Base-by-base conservation (phyloP, 2,329 filamentous ascomycete genomes). In the Colletotrichum theobromicola region DNA sequence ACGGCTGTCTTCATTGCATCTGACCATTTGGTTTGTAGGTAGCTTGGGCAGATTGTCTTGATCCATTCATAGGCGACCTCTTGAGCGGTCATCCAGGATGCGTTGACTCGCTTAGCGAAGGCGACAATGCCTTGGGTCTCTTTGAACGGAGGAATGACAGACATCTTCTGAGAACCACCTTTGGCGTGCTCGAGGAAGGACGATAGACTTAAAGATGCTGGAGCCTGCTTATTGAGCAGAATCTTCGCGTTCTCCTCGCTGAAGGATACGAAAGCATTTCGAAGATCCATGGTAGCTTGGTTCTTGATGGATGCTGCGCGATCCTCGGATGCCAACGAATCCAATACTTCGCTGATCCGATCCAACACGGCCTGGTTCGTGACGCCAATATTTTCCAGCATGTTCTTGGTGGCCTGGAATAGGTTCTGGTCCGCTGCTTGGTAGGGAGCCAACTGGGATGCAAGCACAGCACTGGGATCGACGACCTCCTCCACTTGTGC, bases 141-240 rank as follows among this genome's bases (percentile, higher is more conserved):
- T 24, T 90, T 85, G 75, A 92, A 91, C 0, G 80, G 77, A 1
- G 87, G 84, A 4, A 84, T 85, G n/a, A 85, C 85, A 2, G 83
- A 82, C 26, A 86, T 83, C 64, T 89, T 87, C 77, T 90, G 87
- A 1, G 89, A 86, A 5, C 87, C 87, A 0, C 88, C 84, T 76
- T 92, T 92, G 2, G 90, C 88, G 77, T 93, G 90, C 77, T 93
- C 91, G 5, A 93, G 85, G 77, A 93, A 93, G 5, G 90, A 91
- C 1, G 89, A 90, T 18, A 92, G 84, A 10, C 90, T 90, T 34
- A 90, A 82, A 13, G 87, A 86, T 0, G 88, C 84, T 26, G 86
- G 83, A 60, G 90, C 88, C 70, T 88, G 88, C 76, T 90, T 91
- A 75, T 84, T 88, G 15, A 91, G 81, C 13, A 92, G 80, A 7